phyloP scores from a whole-genome alignment of 768 basidiomycete genomes.

The Tricholoma matsutake region DNA sequence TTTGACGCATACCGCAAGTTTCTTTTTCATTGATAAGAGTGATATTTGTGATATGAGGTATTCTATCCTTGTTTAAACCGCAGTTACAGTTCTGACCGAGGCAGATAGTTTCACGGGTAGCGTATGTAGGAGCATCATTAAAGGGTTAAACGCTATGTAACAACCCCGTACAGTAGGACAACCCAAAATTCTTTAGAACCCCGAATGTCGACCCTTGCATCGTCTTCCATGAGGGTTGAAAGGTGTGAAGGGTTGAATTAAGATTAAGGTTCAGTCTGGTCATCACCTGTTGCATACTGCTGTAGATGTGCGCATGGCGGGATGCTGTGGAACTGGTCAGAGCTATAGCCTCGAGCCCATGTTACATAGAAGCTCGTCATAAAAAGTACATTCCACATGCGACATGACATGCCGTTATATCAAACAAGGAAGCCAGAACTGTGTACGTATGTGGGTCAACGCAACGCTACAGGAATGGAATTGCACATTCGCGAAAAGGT shows the following conservation, averaged over 20 bases:
- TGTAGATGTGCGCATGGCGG: conserved; percentile 2
- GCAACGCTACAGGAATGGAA: background rate
- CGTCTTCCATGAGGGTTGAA: background rate
- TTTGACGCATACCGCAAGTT: background rate
- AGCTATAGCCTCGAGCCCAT: background rate
- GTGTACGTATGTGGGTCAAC: background rate
- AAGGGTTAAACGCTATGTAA: background rate
- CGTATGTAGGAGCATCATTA: background rate
- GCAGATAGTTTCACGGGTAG: background rate
- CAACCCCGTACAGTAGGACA: background rate
- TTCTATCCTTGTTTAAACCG: background rate
- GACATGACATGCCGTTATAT: background rate
- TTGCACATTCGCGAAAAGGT: background rate
- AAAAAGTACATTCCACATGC: background rate
- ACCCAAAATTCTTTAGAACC: background rate
- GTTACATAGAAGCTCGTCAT: background rate
- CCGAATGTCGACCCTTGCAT: background rate
- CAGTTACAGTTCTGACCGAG: background rate
- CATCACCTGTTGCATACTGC: background rate
- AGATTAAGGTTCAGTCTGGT: conserved; percentile 2
- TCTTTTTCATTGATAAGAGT: background rate
- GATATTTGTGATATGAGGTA: background rate
- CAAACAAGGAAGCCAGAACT: background rate
- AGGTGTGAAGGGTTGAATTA: background rate
- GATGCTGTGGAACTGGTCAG: background rate